Evolutionary conservation across 495 filamentous ascomycete species (phyloP).

Genomic region (Penicillium salamii): DNA sequence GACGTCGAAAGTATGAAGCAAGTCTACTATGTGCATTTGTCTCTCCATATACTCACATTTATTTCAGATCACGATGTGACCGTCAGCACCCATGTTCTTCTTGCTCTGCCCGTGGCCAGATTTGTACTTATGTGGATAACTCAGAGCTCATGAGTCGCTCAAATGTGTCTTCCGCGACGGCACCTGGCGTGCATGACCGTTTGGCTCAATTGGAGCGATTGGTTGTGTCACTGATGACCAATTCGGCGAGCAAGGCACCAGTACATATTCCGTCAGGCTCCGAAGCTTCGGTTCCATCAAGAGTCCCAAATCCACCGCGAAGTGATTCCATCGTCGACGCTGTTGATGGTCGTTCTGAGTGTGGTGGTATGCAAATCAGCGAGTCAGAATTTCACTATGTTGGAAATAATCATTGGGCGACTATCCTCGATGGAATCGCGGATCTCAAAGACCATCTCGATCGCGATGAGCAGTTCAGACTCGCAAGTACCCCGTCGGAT

Average conservation of each 20-base stretch:
- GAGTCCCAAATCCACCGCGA: too few species aligned
- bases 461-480: slow-evolving; percentile 25
- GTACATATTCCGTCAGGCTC: neutral
- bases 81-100: slow-evolving; percentile 21
- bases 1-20: slow-evolving; percentile 26
- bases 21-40: too few species aligned
- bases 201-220: slow-evolving; percentile 18
- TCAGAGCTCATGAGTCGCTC: neutral
- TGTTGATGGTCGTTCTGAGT: slow-evolving; percentile 24
- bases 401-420: slow-evolving; percentile 26
- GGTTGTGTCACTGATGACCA: slow-evolving; percentile 24
- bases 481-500: slow-evolving; percentile 7
- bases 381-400: slow-evolving; percentile 20
- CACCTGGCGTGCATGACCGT: slow-evolving; percentile 16
- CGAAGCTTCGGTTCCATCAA: too few species aligned
- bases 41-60: neutral
- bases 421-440: slow-evolving; percentile 28
- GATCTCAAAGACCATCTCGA: slow-evolving; percentile 30
- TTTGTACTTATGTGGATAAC: slow-evolving; percentile 19
- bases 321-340: neutral
- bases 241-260: slow-evolving; percentile 4
- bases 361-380: slow-evolving; percentile 28
- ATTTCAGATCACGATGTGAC: slow-evolving; percentile 21
- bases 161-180: slow-evolving; percentile 4
- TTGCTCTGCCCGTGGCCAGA: slow-evolving; percentile 15